A percentile compares a stretch with the other conserved stretches of the same genome.
These are phyloP conservation scores for Trichoderma hamatum DNA, from an alignment of 2,329 filamentous ascomycete species.

Conservation along the genomic window DNA sequence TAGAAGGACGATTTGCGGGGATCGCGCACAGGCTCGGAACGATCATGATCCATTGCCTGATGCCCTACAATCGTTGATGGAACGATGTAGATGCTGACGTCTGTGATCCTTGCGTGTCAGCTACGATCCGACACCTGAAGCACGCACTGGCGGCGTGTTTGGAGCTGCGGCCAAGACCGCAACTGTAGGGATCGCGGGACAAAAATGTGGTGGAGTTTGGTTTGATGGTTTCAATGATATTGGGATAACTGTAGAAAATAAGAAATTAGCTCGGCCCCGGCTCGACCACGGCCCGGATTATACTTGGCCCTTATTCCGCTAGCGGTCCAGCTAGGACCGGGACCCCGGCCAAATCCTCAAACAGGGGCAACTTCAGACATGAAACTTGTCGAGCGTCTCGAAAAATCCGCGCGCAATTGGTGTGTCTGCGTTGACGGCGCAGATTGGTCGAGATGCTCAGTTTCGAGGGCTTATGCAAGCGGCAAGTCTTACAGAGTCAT, in stretches of 20 bases:
- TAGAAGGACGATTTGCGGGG: background rate
- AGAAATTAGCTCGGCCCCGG: background rate
- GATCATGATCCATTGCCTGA: background rate
- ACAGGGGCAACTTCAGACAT: conserved; percentile 20
- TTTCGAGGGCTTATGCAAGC: background rate
- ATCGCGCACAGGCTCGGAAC: background rate
- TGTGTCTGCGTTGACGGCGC: background rate
- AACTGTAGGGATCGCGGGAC: background rate
- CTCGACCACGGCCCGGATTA: background rate
- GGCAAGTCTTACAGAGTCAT: background rate
- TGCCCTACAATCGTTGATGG: background rate
- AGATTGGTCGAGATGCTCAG: background rate
- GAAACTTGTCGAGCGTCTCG: conserved; percentile 12
- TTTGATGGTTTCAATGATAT: background rate
- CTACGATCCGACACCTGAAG: background rate
- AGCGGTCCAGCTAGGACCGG: background rate
- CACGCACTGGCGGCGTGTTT: conserved; percentile 10
- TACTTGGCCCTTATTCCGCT: conserved; percentile 12
- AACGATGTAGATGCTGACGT: background rate
- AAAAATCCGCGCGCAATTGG: background rate
- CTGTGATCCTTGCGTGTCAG: background rate
- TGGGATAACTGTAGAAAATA: background rate
- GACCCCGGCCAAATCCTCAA: conserved; percentile 4
- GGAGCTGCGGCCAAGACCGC: background rate
- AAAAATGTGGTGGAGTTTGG: background rate